Base-by-base conservation (phyloP, 257 asterid genomes). In the Eustoma russellianum region DNA sequence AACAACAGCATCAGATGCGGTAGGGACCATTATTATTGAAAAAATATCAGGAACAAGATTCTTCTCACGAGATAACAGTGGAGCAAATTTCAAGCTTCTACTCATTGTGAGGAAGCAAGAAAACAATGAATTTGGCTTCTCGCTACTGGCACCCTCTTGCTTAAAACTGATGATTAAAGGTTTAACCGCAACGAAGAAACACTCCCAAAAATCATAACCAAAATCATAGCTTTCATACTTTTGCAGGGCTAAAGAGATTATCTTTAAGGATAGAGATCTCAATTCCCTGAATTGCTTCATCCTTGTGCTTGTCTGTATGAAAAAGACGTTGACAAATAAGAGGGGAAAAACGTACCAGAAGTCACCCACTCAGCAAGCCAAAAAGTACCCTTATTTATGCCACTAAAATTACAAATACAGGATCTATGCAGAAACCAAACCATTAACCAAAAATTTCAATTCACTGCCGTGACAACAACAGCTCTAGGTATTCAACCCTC, bases 41-140 rank as follows among this genome's bases (percentile, higher is more conserved):
- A 92, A 77, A 35, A 88, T 85, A 75, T 83, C 93, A 48, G 93
- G 86, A 53, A 92, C 83, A 53, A 92, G 94, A 78, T 74, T 73
- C 68, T 70, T 66, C 69, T 85, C 92, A 66, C 73, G 71, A 46
- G 50, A 48, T 73, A 92, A 73, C 46, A 92, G 71, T 6, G 86
- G 70, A 65, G 79, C 80, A 55, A 92, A 78, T 63, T 79, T 76
- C 73, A 72, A 63, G 73, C 82, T 87, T 78, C 83, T 77, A 74
- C 98, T 92, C 91, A 92, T 88, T 41, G 86, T 88, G 63, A 92
- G 88, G 75, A 92, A 92, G 80, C 97, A 92, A 62, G 78, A 66
- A 56, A 92, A 88, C 59, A 92, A 76, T 17, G 97, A 77, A 68
- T 95, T 92, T 46, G 97, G 95, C 74, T 79, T 81, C 76, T 80